phyloP scores from a whole-genome alignment of 768 basidiomycete species.

The Rhizopogon salebrosus region DNA sequence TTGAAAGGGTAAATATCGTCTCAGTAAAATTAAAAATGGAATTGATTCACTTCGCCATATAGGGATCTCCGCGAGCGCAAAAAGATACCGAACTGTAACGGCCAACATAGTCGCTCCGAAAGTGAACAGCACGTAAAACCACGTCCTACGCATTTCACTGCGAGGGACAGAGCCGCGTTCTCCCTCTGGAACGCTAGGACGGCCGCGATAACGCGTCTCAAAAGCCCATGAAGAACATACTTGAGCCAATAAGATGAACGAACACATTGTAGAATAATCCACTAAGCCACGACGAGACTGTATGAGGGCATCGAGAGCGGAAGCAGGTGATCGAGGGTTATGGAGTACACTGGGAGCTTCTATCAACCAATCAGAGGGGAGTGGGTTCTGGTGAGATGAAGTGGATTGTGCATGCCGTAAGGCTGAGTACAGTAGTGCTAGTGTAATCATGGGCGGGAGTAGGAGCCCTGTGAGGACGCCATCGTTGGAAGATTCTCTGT shows the following conservation, averaged over 20 bases:
- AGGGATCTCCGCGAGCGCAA: constrained; percentile 37
- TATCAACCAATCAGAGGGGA: constrained; percentile 71
- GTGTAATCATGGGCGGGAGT: constrained; percentile 77
- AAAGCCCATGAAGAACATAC: constrained; percentile 73
- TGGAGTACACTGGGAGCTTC: constrained; percentile 61
- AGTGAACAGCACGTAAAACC: constrained; percentile 64
- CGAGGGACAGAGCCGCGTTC: constrained; percentile 75
- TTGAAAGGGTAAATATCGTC: constrained; percentile 1
- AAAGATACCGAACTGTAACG: constrained; percentile 42
- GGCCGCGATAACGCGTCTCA: constrained; percentile 47
- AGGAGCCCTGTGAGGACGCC: constrained; percentile 80
- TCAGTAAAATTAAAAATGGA: not conserved
- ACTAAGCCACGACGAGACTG: constrained; percentile 73
- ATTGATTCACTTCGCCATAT: constrained; percentile 68
- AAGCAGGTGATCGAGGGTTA: constrained; percentile 34
- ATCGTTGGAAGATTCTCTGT: constrained; percentile 78
- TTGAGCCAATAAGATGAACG: constrained; percentile 75
- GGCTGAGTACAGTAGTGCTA: constrained; percentile 57
- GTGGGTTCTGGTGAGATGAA: constrained; percentile 23
- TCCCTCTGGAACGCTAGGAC: constrained; percentile 46
- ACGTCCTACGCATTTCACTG: constrained; percentile 57
- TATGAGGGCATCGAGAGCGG: constrained; percentile 50
- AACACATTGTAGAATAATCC: constrained; percentile 75
- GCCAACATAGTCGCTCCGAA: constrained; percentile 45
- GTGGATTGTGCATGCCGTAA: constrained; percentile 31